Base-by-base conservation (phyloP, 2,329 filamentous ascomycete genomes). In the Zasmidium angulare region DNA sequence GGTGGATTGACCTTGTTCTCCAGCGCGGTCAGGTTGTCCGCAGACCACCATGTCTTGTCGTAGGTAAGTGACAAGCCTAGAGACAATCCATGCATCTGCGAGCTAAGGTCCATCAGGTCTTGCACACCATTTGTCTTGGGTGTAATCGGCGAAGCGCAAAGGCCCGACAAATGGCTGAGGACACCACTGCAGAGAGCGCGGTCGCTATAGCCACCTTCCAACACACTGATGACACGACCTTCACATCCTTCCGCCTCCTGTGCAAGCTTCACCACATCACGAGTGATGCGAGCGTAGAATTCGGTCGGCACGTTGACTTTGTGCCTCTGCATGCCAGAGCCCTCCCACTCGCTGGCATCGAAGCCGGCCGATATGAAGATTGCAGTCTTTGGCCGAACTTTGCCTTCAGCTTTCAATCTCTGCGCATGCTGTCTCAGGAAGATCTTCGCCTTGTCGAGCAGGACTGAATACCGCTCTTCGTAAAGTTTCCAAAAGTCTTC, bases 361-460 rank as follows among this genome's bases (percentile, higher is more conserved):
- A 99, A 99, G 0, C 95, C 96, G 1, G 95, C 93, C 49, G 93
- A 98, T 52, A 99, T 78, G 77, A 99, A 99, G 49, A 99, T 92
- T 31, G 91, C 93, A 1, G 90, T 90, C 69, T 89, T 93, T 2
- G 92, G 89, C 22, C 79, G 78, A 31, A 86, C 82, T 53, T 81
- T 82, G 10, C 82, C 77, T 0, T 82, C 78, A 19, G 80, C 77
- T 10, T 79, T 81, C 26, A 95, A 76, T 26, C 85, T 84, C 47
- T 86, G 81, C 0, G 90, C 87, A 67, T 97, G 91, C 14, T 79
- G 79, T 55, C 82, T 84, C n/a, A 98, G 79, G 68, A 91, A 98
- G 2, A 78, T 80, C 4, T 90, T 86, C 2, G 91, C 86, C 78
- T 97, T 97, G 2, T 93, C 85, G 7, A 99, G 78, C 19, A 99